Evolutionary conservation across 1,284 basidiomycete species (phyloP), one percentile per base, ranked within the genome.

Genomic region (Leccinum subrobustum): DNA sequence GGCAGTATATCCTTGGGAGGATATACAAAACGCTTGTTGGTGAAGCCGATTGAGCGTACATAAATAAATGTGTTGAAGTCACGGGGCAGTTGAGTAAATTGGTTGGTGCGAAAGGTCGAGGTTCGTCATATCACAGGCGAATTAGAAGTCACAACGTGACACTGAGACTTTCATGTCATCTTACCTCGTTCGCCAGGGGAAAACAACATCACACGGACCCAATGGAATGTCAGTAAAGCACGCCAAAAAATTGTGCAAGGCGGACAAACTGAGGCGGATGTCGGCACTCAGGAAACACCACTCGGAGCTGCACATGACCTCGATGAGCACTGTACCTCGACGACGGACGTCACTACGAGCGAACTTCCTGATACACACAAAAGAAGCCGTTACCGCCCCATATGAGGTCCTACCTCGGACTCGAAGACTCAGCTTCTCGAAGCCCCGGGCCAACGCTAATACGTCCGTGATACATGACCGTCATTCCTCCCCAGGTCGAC

Each of bases 1-100:
- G 67, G 29, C 63, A 65, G 27, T 74, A 54, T 42, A 67, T 53
- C 20, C 65, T 74, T 25, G 61, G 25, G 5, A 1, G 12, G 11
- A 64, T 73, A 58, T 67, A 59, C 39, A 65, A 44, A 18, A 16
- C 58, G 16, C 16, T 20, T 44, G 18, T 20, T 20, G 42, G 42
- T 44, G n/a, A 44, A 11, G 35, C 35, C 14, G n/a, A 44, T 44
- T 18, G n/a, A 44, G n/a, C 9, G 39, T 44, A 37, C 35, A n/a
- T 39, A 16, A 11, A 11, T 44, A n/a, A 5, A 44, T 44, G 39
- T 44, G 39, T 18, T 6, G n/a, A 18, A 44, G 4, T 18, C n/a
- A 44, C 39, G n/a, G 39, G n/a, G 39, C n/a, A 18, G 39, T 44
- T 9, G n/a, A 11, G 8, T 42, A 42, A 39, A 39, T 16, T n/a